Evolutionary conservation across 208 protist genomes (phyloP), one percentile per base, ranked within the genome.

Genomic region (Leishmania arabica): DNA sequence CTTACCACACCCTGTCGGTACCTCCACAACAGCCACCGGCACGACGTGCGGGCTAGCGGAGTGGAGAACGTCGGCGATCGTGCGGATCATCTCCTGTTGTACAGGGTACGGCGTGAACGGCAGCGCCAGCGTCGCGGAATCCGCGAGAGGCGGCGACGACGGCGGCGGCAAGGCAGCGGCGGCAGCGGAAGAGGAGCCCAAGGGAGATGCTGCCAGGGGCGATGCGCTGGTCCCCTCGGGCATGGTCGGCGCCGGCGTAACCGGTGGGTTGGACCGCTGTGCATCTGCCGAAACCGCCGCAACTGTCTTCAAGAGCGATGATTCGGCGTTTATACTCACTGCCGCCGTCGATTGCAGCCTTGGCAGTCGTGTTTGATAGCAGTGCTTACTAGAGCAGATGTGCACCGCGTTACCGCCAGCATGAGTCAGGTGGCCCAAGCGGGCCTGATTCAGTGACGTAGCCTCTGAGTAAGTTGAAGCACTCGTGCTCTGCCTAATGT

Each of bases 1-100:
- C 90, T 99, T 99, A 13, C 98, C 99, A 42, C 98, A 99, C n/a
- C 98, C 98, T 0, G 98, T 99, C 1, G 98, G 98, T 45, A 95
- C 95, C 84, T 99, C 98, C 15, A 92, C 83, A 7, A 93, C 91
- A 3, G 98, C 91, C 9, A 96, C 76, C 4, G 88, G 89, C 60
- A 85, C 77, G 40, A 78, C 83, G 42, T 56, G 77, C n/a, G 83
- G 84, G 42, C 64, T 84, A 34, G 70, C 51, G n/a, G 85, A 86
- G 34, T 76, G 73, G 13, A 92, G 79, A 31, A 83, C 84, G 27
- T 24, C 37, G 19, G 54, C 70, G n/a, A 99, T 91, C 71, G 86
- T 86, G 21, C 85, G 77, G 86, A 98, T 97, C 91, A 99, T 99
- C 40, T 91, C 86, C 1, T 87, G 77, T 89, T 99, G 98, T 45